Conservation (phyloP, 1,284 basidiomycete genomes). For the Heterobasidion irregulare region DNA sequence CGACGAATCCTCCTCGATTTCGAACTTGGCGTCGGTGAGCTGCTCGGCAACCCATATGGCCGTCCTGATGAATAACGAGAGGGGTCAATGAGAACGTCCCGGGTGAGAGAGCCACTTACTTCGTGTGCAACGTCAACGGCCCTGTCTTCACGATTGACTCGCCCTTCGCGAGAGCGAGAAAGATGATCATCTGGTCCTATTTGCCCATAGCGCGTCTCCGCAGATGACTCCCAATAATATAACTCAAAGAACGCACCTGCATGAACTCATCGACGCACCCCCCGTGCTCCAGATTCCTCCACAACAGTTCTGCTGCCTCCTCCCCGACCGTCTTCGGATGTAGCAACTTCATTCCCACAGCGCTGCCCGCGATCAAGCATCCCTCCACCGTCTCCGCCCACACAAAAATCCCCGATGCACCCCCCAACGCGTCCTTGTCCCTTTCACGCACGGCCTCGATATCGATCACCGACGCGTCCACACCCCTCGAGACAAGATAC, state of each 20-base stretch:
- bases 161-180: constrained; percentile 62
- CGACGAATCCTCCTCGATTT: constrained; percentile 29
- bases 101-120: constrained; percentile 22
- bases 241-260: constrained; percentile 27
- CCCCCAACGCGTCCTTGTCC: constrained; percentile 37
- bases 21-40: constrained; percentile 56
- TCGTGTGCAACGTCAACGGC: constrained; percentile 57
- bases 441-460: constrained; percentile 35
- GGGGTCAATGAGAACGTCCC: background rate
- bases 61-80: constrained; percentile 32
- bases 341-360: constrained; percentile 43
- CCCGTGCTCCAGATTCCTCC: constrained; percentile 43
- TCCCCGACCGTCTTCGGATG: constrained; percentile 39
- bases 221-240: background rate
- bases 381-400: constrained; percentile 64
- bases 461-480: constrained; percentile 27
- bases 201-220: constrained; percentile 5
- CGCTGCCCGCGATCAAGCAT: constrained; percentile 56
- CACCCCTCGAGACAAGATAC: too few species aligned
- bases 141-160: constrained; percentile 45
- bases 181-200: constrained; percentile 69
- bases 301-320: constrained; percentile 48
- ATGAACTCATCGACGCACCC: constrained; percentile 64
- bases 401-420: constrained; percentile 60
- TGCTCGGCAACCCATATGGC: constrained; percentile 65